These are phyloP conservation scores for Entomortierella parvispora DNA, from an alignment of 192 early-diverging fungal species.

Conservation along the genomic window DNA sequence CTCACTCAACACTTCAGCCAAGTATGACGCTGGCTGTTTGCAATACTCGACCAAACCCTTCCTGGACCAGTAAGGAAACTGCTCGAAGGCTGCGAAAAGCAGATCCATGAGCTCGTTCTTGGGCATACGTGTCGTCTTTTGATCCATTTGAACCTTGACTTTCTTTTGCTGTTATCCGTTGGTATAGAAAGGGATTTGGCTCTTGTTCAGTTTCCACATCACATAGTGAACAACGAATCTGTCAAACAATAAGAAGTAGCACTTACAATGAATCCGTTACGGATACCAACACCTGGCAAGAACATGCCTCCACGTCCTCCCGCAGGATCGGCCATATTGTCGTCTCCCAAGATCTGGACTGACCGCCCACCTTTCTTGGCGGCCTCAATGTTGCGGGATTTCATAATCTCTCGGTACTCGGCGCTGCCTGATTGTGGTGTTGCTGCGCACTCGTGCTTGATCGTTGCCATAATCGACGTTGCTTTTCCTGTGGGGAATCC, in stretches of 20 bases:
- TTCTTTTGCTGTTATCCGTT: constrained; percentile 57
- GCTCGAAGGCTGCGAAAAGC: constrained; percentile 84
- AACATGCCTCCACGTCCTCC: constrained; percentile 54
- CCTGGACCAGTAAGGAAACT: constrained; percentile 85
- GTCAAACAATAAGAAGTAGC: constrained; percentile 27
- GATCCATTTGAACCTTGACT: constrained; percentile 60
- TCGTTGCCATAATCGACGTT: constrained; percentile 69
- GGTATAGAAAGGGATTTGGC: neutral
- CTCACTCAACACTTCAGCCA: constrained; percentile 86
- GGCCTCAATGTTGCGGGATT: constrained; percentile 69
- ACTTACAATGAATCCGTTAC: constrained; percentile 57
- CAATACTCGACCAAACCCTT: constrained; percentile 85
- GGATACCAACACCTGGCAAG: constrained; percentile 51
- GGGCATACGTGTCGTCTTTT: constrained; percentile 88
- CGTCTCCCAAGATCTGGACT: constrained; percentile 58
- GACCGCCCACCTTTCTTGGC: constrained; percentile 58
- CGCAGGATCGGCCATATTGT: constrained; percentile 55
- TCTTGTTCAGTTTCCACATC: no score
- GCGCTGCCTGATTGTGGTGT: constrained; percentile 67
- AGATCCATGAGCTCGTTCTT: constrained; percentile 85
- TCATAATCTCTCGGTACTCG: constrained; percentile 74
- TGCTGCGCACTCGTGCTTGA: constrained; percentile 78
- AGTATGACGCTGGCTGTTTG: constrained; percentile 81
- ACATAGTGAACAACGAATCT: neutral
- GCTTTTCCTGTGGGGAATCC: constrained; percentile 58